phyloP scores from a whole-genome alignment of 495 filamentous ascomycete species.

The Podospora fimiseda region DNA sequence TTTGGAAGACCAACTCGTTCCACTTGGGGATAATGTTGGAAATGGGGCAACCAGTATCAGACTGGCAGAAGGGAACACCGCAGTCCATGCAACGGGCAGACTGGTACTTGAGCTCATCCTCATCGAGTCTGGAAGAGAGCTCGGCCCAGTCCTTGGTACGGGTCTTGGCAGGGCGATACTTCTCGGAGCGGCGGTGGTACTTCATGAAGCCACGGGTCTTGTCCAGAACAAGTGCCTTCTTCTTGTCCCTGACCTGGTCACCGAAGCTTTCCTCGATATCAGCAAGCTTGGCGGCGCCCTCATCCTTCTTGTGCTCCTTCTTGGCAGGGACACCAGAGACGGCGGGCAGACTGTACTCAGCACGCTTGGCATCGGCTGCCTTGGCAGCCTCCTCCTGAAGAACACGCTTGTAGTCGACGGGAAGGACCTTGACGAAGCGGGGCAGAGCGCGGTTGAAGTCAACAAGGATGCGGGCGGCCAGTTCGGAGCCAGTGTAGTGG shows the following conservation, averaged over 20 bases:
- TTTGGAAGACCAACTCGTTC: slow-evolving; percentile 89
- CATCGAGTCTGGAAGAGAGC: slow-evolving; percentile 78
- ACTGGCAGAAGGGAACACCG: slow-evolving; percentile 98
- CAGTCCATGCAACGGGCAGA: slow-evolving; percentile 99
- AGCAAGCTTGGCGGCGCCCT: slow-evolving; percentile 75
- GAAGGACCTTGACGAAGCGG: slow-evolving; percentile 90
- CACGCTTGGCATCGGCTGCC: slow-evolving; percentile 72
- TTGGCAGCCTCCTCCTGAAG: slow-evolving; percentile 80
- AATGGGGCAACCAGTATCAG: slow-evolving; percentile 94
- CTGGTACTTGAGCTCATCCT: slow-evolving; percentile 98
- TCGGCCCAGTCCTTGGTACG: slow-evolving; percentile 94
- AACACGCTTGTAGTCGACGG: slow-evolving; percentile 96
- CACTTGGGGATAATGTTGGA: slow-evolving; percentile 99
- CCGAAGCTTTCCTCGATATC: slow-evolving; percentile 94
- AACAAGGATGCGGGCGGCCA: slow-evolving; percentile 90
- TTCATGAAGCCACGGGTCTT: slow-evolving; percentile 99
- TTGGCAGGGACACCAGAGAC: slow-evolving; percentile 55
- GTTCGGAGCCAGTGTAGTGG: slow-evolving; percentile 97
- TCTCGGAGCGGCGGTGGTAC: slow-evolving; percentile 89
- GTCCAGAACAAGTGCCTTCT: slow-evolving; percentile 89
- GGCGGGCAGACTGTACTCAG: slow-evolving; percentile 76
- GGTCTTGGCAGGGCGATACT: slow-evolving; percentile 84
- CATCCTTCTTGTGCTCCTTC: slow-evolving; percentile 47
- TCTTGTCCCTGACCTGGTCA: slow-evolving; percentile 84
- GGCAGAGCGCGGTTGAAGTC: slow-evolving; percentile 93